Evolutionary conservation across 306 rosid genomes (phyloP).

Genomic region (Sphenostylis stenocarpa): DNA sequence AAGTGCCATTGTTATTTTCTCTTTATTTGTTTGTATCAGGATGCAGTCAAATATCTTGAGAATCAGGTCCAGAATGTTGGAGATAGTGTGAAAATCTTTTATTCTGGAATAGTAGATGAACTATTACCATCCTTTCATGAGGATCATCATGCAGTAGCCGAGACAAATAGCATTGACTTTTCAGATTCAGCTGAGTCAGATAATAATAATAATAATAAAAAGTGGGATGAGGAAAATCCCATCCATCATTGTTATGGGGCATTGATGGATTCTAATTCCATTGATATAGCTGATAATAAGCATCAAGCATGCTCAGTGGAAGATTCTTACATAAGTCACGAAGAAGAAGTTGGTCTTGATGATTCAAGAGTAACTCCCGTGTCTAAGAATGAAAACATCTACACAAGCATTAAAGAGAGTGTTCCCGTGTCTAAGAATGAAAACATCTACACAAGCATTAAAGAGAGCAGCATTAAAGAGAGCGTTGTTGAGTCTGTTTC

Average conservation of each 20-base stretch:
- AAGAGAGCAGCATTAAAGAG: neutral
- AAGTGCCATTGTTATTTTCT: conserved; percentile 8
- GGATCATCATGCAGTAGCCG: conserved; percentile 30
- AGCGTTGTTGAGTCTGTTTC: neutral
- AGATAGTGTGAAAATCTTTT: conserved; percentile 64
- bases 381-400: conserved; percentile 14
- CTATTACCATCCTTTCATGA: conserved; percentile 53
- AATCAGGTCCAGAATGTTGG: conserved; percentile 69
- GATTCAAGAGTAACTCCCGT: conserved; percentile 27
- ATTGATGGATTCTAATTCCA: conserved; percentile 27
- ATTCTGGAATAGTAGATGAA: conserved; percentile 67
- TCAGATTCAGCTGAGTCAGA: conserved; percentile 24
- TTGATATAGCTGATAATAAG: conserved; percentile 35
- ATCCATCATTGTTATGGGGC: conserved; percentile 27
- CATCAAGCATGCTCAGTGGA: conserved; percentile 25
- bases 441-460: no score
- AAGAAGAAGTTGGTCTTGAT: conserved; percentile 39
- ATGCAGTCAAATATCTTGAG: conserved; percentile 70
- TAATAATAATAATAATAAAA: conserved; percentile 9
- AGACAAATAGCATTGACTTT: conserved; percentile 27
- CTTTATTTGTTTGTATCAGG: conserved; percentile 49
- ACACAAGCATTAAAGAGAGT: conserved; percentile 8
- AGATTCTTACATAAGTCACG: conserved; percentile 20
- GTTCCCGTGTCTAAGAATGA: neutral
- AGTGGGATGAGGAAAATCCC: conserved; percentile 40